A percentile compares a stretch with the other conserved stretches of the same genome.
Evolutionary conservation across 768 basidiomycete genomes (phyloP).

Genomic region (Arthromyces matolae): DNA sequence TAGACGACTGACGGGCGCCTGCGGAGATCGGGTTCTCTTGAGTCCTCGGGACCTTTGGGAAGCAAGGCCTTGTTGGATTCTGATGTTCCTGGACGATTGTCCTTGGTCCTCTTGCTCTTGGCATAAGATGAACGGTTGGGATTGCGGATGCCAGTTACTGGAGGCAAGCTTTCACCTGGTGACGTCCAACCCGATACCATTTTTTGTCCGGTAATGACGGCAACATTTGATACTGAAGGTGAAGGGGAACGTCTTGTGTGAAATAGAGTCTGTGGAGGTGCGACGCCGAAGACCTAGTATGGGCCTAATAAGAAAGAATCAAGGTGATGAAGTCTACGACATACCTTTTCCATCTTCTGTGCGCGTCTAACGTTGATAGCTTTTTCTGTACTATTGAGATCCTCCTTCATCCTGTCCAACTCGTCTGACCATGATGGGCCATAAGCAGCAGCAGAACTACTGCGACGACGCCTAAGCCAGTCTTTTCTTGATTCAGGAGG

Average conservation of each 20-base stretch:
- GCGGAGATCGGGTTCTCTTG: constrained; percentile 8
- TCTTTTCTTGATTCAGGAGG: constrained; percentile 29
- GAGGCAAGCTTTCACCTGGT: constrained; percentile 17
- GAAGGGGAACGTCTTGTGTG: constrained; percentile 56
- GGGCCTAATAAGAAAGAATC: no score
- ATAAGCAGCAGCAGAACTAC: constrained; percentile 49
- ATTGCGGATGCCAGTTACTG: constrained; percentile 33
- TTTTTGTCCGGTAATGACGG: constrained; percentile 11
- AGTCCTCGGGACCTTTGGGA: constrained; percentile 23
- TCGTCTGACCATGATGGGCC: constrained; percentile 49
- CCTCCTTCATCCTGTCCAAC: constrained; percentile 63
- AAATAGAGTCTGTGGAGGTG: constrained; percentile 77
- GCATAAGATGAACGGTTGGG: constrained; percentile 49
- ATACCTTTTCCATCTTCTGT: constrained; percentile 84
- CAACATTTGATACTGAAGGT: constrained; percentile 23
- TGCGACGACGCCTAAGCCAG: constrained; percentile 49
- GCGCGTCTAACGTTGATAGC: constrained; percentile 76
- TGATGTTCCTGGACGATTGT: constrained; percentile 52
- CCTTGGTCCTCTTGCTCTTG: constrained; percentile 37
- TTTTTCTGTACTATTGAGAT: constrained; percentile 70
- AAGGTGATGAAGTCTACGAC: no score
- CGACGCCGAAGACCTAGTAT: constrained; percentile 85
- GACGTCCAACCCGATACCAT: constrained; percentile 17
- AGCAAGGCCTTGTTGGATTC: constrained; percentile 59
- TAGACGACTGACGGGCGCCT: constrained; percentile 49